phyloP scores from a whole-genome alignment of 2,329 filamentous ascomycete species.

The Trichoderma sp. region DNA sequence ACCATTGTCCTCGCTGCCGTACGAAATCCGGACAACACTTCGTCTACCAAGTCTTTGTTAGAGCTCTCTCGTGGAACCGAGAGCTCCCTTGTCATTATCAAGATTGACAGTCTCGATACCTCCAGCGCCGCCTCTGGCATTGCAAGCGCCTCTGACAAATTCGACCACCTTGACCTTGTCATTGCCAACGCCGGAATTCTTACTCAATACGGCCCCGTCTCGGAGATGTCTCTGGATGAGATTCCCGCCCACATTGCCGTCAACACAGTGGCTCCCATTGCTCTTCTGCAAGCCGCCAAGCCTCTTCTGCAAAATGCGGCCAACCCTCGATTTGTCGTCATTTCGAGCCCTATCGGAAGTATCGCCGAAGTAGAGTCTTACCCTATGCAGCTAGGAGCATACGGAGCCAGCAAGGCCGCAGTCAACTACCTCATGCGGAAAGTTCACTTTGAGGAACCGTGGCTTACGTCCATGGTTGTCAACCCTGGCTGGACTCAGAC shows the following conservation, averaged over 20 bases:
- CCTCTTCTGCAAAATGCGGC: neutral
- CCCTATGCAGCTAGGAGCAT: neutral
- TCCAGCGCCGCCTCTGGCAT: neutral
- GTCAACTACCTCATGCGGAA: slow-evolving; percentile 9
- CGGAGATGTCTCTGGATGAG: neutral
- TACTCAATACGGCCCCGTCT: neutral
- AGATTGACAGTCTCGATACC: neutral
- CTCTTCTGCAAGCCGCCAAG: slow-evolving; percentile 1
- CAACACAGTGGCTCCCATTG: neutral
- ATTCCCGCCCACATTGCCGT: neutral
- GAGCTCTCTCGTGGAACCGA: neutral
- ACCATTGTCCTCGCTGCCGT: neutral
- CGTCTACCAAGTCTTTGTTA: neutral
- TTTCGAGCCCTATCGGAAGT: neutral
- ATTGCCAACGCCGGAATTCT: slow-evolving; percentile 8
- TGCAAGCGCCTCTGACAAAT: neutral
- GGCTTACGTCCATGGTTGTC: neutral
- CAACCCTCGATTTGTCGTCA: neutral
- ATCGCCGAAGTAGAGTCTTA: neutral
- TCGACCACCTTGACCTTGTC: neutral
- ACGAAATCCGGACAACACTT: neutral
- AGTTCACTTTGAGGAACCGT: neutral
- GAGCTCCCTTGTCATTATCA: neutral
- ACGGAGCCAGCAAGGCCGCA: neutral
- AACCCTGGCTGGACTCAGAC: slow-evolving; percentile 1